Base-by-base conservation (phyloP, 371 early-diverging fungal genomes). In the Apophysomyces ossiformis region DNA sequence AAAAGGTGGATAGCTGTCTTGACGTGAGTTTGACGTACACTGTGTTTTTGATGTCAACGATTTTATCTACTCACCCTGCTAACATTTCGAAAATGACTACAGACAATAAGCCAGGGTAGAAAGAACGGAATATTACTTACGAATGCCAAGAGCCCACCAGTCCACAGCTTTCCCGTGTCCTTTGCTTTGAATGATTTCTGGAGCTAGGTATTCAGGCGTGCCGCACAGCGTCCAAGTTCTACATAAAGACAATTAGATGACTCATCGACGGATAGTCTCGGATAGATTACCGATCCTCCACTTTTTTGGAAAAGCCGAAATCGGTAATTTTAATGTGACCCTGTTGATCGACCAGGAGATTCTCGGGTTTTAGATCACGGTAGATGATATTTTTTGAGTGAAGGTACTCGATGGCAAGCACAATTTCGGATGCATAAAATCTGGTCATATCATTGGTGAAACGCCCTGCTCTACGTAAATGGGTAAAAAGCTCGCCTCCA, bases 201-300 rank as follows among this genome's bases (percentile, higher is more conserved):
- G 99, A 16, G 99, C 98, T 58, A 93, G 75, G 66, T 99, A 99
- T 50, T 97, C 98, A 21, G 99, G 99, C 35, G 99, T 99, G n/a
- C 99, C 99, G 77, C 98, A 98, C 41, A 96, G 77, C n/a, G 93
- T 95, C 93, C 93, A 93, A 37, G 93, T 93, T 76, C 92, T 87
- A 70, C 65, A 6, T 5, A 47, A 21, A 21, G 26, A 32, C 9
- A 44, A 47, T 26, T 39, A n/a, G 7, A 64, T 38, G 44, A 68
- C 69, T 44, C 12, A 16, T 66, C 50, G 8, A 1, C 50, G 21
- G 50, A 50, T 21, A 21, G 50, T 50, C 50, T 50, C 50, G 50
- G 50, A 18, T 60, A 36, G 37, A 16, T 58, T 72, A 77, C 77
- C 77, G 62, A 58, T 78, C 76, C 3, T 69, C 74, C 3, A 78